These are phyloP conservation scores for Mallotus nudiflorus DNA, from an alignment of 345 rosid species.

Conservation along the genomic window DNA sequence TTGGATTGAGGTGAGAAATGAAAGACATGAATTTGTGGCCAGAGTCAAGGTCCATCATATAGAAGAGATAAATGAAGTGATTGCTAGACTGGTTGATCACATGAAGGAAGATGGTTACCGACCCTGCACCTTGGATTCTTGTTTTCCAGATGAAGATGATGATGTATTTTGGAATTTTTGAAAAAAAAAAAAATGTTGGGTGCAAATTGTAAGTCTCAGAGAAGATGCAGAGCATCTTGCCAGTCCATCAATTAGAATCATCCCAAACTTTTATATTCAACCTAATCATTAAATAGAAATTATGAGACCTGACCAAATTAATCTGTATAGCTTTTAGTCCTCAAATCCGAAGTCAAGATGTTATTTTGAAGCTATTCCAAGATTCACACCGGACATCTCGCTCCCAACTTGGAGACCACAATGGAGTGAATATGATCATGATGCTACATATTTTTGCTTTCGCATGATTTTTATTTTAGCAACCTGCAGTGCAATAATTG, in stretches of 20 bases:
- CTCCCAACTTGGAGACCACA: too few species aligned
- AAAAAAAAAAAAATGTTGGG: neutral
- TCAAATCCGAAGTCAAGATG: too few species aligned
- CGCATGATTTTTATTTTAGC: conserved; percentile 6
- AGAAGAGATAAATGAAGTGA: conserved; percentile 27
- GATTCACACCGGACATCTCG: too few species aligned
- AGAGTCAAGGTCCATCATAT: conserved; percentile 35
- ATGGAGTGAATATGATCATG: neutral
- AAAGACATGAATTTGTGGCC: conserved; percentile 36
- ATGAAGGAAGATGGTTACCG: conserved; percentile 36
- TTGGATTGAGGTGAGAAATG: conserved; percentile 50
- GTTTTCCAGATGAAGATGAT: conserved; percentile 17
- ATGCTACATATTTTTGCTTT: conserved; percentile 3
- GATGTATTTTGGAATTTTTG: neutral
- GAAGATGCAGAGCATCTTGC: neutral
- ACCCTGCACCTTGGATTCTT: conserved; percentile 3
- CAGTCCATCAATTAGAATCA: too few species aligned
- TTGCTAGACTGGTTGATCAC: conserved; percentile 27
- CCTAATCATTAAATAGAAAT: too few species aligned
- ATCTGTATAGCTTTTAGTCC: too few species aligned
- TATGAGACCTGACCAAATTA: too few species aligned
- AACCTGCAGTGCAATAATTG: neutral
- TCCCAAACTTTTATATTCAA: too few species aligned
- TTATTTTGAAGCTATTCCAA: too few species aligned
- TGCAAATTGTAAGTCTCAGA: neutral